Conservation (phyloP, 2,329 filamentous ascomycete species). For the Aspergillus novoparasiticus region DNA sequence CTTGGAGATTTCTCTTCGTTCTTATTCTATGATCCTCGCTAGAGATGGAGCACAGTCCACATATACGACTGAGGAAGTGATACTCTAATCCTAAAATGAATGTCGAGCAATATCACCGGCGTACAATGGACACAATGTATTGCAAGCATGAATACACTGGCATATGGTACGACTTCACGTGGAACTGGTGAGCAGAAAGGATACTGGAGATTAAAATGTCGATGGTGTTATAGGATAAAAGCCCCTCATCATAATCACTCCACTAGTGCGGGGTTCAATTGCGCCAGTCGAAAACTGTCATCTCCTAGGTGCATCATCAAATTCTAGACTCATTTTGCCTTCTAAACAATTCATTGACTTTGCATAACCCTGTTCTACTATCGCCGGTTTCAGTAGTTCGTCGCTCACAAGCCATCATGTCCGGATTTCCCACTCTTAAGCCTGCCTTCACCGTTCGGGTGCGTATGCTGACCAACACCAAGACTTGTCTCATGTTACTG, state of each 20-base stretch:
- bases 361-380: neutral
- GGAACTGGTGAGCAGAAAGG: too few species aligned
- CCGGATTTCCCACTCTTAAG: conserved; percentile 41
- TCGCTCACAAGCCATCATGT: conserved; percentile 31
- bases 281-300: neutral
- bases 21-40: neutral
- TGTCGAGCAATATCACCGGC: neutral
- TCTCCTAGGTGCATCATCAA: conserved; percentile 14
- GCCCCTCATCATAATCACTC: neutral
- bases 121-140: neutral
- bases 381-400: neutral
- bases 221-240: neutral
- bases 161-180: neutral
- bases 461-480: conserved; percentile 4
- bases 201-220: neutral
- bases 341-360: neutral
- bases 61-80: neutral
- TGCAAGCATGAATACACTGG: neutral
- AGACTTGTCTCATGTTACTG: neutral
- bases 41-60: neutral
- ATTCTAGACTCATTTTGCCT: neutral
- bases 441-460: conserved; percentile 46
- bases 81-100: neutral
- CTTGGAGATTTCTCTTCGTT: neutral
- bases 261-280: neutral